These are phyloP conservation scores for Parathielavia hyrcaniae DNA, from an alignment of 495 filamentous ascomycete genomes.

Conservation along the genomic window DNA sequence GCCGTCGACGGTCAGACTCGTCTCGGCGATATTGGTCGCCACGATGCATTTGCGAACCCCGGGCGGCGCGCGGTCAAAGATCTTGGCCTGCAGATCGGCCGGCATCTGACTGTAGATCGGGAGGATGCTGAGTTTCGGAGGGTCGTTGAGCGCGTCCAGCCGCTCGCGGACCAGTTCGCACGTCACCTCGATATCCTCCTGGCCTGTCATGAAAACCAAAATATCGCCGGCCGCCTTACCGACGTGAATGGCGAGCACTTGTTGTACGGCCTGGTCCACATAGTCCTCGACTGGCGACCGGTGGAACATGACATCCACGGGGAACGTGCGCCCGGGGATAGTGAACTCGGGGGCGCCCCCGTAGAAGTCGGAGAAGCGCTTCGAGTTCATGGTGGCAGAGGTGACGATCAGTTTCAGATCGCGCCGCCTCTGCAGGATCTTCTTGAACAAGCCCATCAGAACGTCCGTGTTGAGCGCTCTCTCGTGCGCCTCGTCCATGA, in stretches of 20 bases:
- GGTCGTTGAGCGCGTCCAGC: conserved; percentile 86
- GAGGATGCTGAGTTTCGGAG: conserved; percentile 87
- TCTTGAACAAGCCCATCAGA: conserved; percentile 95
- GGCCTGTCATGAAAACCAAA: conserved; percentile 98
- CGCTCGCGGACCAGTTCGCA: conserved; percentile 89
- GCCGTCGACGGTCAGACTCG: conserved; percentile 94
- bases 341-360: conserved; percentile 97
- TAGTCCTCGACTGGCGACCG: conserved; percentile 96
- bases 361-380: conserved; percentile 92
- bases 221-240: conserved; percentile 90
- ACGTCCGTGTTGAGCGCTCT: conserved; percentile 95
- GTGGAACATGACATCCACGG: conserved; percentile 93
- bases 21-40: conserved; percentile 98
- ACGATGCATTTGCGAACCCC: conserved; percentile 97
- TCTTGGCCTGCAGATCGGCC: conserved; percentile 93
- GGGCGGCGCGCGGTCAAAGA: conserved; percentile 84
- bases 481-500: conserved; percentile 99
- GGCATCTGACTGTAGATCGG: conserved; percentile 99
- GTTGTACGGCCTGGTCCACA: conserved; percentile 93
- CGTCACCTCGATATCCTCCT: conserved; percentile 96
- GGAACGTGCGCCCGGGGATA: conserved; percentile 95
- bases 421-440: conserved; percentile 80
- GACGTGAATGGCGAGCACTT: conserved; percentile 94
- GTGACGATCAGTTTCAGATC: conserved; percentile 97
- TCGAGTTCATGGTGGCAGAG: conserved; percentile 97